Conservation (phyloP, 139 green algal genomes). For the Desmodesmus armatus region DNA sequence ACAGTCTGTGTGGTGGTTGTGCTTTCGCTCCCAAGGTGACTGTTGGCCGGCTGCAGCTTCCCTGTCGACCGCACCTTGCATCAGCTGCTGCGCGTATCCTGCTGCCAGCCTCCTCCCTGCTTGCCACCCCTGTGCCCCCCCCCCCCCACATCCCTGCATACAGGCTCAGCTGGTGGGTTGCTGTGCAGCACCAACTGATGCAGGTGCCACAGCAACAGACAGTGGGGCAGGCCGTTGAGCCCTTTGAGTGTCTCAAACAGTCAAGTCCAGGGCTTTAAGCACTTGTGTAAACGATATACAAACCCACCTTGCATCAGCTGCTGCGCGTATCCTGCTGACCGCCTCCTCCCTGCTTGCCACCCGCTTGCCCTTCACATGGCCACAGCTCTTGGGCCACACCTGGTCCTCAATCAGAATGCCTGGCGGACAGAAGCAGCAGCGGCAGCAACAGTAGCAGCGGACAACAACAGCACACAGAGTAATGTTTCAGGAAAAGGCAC, state of each 20-base stretch:
- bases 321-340: conserved; percentile 81
- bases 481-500: neutral
- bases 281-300: neutral
- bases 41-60: too few species aligned
- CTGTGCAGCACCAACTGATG: too few species aligned
- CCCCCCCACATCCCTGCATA: too few species aligned
- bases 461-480: neutral
- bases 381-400: conserved; percentile 92
- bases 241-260: too few species aligned
- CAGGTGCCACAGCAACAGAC: too few species aligned
- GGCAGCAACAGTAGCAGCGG: neutral
- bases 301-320: conserved; percentile 78
- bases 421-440: neutral
- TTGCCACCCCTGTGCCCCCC: conserved; percentile 82
- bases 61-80: conserved; percentile 66
- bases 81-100: conserved; percentile 86
- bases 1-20: too few species aligned
- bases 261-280: too few species aligned
- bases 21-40: too few species aligned
- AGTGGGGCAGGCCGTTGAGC: too few species aligned
- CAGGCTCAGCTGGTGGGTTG: too few species aligned
- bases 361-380: conserved; percentile 88
- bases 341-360: conserved; percentile 90
- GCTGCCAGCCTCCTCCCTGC: conserved; percentile 84
- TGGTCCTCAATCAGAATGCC: conserved; percentile 98